These are phyloP conservation scores for Salix brachista DNA, from an alignment of 345 rosid genomes.

Conservation along the genomic window DNA sequence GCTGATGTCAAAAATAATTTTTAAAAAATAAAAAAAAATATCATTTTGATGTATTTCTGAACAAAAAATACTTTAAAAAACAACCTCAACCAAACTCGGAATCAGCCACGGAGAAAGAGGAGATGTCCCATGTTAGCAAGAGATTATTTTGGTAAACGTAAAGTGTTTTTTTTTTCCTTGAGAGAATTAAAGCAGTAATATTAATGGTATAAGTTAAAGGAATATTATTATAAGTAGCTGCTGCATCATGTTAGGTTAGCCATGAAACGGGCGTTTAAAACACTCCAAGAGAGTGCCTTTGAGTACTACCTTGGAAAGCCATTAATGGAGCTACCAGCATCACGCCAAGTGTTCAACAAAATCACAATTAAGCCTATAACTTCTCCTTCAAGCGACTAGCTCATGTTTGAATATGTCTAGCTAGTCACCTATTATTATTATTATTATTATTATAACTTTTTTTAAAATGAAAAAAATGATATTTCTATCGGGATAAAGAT, in stretches of 20 bases:
- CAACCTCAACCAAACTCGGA: too few relatives aligned
- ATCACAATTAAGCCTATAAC: background rate
- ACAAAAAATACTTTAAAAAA: too few relatives aligned
- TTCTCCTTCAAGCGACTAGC: background rate
- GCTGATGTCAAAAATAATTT: too few relatives aligned
- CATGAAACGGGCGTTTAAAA: conserved; percentile 17
- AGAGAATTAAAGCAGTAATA: background rate
- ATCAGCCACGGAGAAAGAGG: background rate
- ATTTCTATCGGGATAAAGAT: too few relatives aligned
- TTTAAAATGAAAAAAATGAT: too few relatives aligned
- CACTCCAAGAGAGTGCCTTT: conserved; percentile 21
- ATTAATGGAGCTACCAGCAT: background rate
- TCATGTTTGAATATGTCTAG: background rate
- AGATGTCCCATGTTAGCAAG: background rate
- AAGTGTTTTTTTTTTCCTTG: background rate
- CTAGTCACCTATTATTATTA: background rate
- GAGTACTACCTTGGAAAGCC: background rate
- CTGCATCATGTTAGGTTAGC: conserved; percentile 3
- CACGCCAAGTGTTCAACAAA: background rate
- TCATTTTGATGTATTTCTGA: too few relatives aligned
- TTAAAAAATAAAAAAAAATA: too few relatives aligned
- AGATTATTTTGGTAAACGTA: background rate
- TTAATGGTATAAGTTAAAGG: background rate
- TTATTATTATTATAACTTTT: too few relatives aligned
- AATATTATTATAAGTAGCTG: background rate